phyloP scores from a whole-genome alignment of 257 asterid species.

The Lantana camara region DNA sequence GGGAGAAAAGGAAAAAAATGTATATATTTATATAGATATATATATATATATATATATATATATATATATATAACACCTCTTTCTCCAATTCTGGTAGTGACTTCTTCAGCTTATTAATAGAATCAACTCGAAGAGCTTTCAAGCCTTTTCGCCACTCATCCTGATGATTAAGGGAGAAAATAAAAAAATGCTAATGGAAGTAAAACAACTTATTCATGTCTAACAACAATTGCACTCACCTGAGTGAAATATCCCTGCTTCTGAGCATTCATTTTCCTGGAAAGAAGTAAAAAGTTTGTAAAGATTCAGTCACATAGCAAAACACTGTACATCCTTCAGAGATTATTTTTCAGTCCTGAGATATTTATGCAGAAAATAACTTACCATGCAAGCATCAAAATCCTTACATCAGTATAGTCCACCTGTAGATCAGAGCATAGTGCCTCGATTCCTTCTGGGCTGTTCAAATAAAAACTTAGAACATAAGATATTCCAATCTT shows the following conservation, averaged over 20 bases:
- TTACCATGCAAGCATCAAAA: constrained; percentile 94
- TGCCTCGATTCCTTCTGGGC: constrained; percentile 84
- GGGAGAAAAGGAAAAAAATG: not conserved
- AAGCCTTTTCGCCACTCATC: constrained; percentile 92
- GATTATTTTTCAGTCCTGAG: constrained; percentile 4
- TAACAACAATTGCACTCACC: constrained; percentile 44
- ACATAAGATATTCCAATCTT: constrained; percentile 2
- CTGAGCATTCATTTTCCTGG: constrained; percentile 92
- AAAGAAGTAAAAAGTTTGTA: constrained; percentile 22
- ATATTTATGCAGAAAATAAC: constrained; percentile 20
- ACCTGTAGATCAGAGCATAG: constrained; percentile 84
- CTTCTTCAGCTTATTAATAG: constrained; percentile 70
- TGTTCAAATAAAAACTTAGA: constrained; percentile 35
- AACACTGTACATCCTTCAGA: constrained; percentile 20
- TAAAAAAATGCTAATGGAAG: not conserved
- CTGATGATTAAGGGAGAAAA: constrained; percentile 38
- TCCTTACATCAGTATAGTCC: constrained; percentile 74
- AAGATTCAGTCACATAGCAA: constrained; percentile 21
- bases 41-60: too few species aligned
- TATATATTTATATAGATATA: too few species aligned
- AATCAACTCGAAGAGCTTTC: constrained; percentile 71
- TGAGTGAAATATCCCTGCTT: constrained; percentile 82
- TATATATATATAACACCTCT: too few species aligned
- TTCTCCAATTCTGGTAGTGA: constrained; percentile 76
- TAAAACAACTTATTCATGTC: constrained; percentile 8